Conservation (phyloP, 2,329 filamentous ascomycete genomes). For the Pezicula carpinea region DNA sequence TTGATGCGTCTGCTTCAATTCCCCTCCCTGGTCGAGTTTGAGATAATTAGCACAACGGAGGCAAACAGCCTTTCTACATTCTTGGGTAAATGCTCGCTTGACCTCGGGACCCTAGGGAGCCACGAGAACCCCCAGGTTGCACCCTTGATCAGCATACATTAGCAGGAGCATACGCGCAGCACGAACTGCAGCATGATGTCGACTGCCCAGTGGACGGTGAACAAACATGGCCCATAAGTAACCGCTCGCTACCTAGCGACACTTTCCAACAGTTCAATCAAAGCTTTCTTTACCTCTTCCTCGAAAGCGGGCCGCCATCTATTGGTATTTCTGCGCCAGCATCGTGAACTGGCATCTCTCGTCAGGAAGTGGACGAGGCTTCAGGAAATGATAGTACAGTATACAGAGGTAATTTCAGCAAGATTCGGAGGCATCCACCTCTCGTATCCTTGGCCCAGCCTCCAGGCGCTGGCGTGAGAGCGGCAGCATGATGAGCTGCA, state of each 20-base stretch:
- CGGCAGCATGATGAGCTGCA: conserved; percentile 30
- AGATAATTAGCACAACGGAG: conserved; percentile 15
- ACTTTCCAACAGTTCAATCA: no score
- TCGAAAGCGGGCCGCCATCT: no score
- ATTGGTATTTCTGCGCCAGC: background rate
- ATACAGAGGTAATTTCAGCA: background rate
- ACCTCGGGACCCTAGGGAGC: conserved; percentile 14
- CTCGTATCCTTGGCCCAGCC: conserved; percentile 14
- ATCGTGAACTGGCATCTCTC: background rate
- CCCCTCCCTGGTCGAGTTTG: conserved; percentile 7
- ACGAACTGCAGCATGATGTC: background rate
- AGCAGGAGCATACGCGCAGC: background rate
- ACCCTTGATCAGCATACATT: conserved; percentile 7
- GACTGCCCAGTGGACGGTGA: background rate
- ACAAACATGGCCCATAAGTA: background rate
- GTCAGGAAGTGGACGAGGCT: background rate
- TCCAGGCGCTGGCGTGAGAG: conserved; percentile 14
- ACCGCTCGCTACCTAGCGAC: no score
- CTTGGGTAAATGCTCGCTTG: conserved; percentile 11
- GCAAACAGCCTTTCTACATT: conserved; percentile 12
- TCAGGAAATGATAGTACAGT: conserved; percentile 6
- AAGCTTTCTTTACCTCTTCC: no score
- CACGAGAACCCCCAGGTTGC: conserved; percentile 20
- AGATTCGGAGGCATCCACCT: background rate
- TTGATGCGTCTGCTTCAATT: conserved; percentile 2